Base-by-base conservation (phyloP, 2,329 filamentous ascomycete genomes). In the Exophiala oligosperma region DNA sequence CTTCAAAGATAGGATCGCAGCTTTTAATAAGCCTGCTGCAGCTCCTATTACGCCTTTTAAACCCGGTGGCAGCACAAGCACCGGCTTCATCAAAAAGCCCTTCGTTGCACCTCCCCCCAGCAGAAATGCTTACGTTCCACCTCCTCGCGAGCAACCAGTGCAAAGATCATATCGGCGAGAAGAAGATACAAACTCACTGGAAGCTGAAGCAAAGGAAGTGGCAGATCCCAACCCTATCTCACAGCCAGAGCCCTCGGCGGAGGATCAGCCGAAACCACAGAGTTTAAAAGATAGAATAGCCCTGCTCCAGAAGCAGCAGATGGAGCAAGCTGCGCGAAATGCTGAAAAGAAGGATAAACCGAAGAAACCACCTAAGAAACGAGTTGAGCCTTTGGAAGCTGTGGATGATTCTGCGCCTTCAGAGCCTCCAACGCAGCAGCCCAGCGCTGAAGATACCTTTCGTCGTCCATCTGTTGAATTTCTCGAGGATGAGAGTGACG, bases 261-360 rank as follows among this genome's bases (percentile, higher is more conserved):
- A 94, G 55, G 90, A 95, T 44, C 86, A 90, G 67, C 92, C 93
- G 1, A 97, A 97, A 75, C 91, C 92, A 24, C 90, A 91, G 56
- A 97, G 90, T 66, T 74, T 99, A 61, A 99, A 97, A 74, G 94
- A 99, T 73, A 85, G 94, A 62, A 97, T 99, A 76, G 94, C 94
- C 28, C 79, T 96, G 52, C 79, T 99, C 14, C 94, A 99, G 73
- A 93, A 90, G 71, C 92, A 97, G 72, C 94, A 99, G 74, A 79
- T 91, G 71, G 94, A 97, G 70, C 91, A 94, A 71, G 91, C 92
- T 4, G 83, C 88, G 62, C 83, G 92, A 52, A 89, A 93, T 74
- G 89, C 90, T 6, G 91, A 94, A 38, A 95, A 90, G 77, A 93
- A 95, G 72, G 91, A 95, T 68, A 96, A 96, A 74, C 87, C 90